phyloP scores from a whole-genome alignment of 306 rosid genomes.

The Pyrus betulifolia region DNA sequence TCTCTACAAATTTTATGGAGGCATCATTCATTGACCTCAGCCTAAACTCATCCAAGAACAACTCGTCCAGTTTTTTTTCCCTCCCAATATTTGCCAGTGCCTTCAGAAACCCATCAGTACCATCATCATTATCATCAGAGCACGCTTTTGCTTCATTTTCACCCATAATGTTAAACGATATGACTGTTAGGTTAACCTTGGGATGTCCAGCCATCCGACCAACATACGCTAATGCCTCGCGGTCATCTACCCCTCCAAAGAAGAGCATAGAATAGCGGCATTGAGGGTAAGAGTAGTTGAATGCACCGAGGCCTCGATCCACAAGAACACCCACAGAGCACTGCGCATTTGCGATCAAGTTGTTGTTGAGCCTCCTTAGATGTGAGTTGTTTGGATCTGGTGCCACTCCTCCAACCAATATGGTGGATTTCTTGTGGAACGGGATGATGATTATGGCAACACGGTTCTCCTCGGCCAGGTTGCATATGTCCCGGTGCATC shows the following conservation, averaged over 20 bases:
- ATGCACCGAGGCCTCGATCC: slow-evolving; percentile 24
- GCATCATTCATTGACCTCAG: slow-evolving; percentile 5
- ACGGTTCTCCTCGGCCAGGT: slow-evolving; percentile 36
- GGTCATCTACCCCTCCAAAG: slow-evolving; percentile 53
- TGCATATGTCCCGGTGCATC: slow-evolving; percentile 34
- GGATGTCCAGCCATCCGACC: slow-evolving; percentile 45
- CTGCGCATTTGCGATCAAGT: slow-evolving; percentile 20
- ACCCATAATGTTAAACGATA: slow-evolving; percentile 25
- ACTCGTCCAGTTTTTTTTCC: slow-evolving; percentile 25
- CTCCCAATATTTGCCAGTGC: slow-evolving; percentile 8
- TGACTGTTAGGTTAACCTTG: slow-evolving; percentile 17
- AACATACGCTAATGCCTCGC: slow-evolving; percentile 55
- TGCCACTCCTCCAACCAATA: slow-evolving; percentile 19
- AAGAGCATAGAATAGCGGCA: slow-evolving; percentile 23
- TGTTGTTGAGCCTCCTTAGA: slow-evolving; percentile 17
- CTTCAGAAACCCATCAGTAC: slow-evolving; percentile 8
- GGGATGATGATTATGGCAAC: slow-evolving; percentile 28
- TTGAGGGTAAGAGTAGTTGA: background rate
- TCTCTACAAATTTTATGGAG: slow-evolving; percentile 7
- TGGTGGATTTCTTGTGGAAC: slow-evolving; percentile 17
- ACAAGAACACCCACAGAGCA: slow-evolving; percentile 33
- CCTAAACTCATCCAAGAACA: slow-evolving; percentile 18
- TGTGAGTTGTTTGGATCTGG: background rate
- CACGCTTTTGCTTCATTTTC: background rate
- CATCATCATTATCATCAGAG: background rate